phyloP scores from a whole-genome alignment of 2,329 filamentous ascomycete genomes.

The Myrmaecium sp. region DNA sequence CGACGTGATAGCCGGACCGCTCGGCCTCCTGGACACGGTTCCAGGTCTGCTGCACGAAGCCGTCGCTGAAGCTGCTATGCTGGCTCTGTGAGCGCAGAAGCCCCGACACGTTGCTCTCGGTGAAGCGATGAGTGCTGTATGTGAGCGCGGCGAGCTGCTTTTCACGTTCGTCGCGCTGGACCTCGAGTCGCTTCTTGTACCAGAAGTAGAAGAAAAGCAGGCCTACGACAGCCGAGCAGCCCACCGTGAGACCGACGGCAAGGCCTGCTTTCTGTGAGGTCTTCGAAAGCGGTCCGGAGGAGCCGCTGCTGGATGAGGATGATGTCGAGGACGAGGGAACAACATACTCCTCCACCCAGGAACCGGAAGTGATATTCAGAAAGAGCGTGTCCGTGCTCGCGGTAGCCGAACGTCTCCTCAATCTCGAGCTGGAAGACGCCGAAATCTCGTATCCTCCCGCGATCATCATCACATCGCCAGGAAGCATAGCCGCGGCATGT shows the following conservation, averaged over 20 bases:
- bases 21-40: conserved; percentile 19
- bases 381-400: conserved; percentile 34
- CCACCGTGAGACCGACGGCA: conserved; percentile 27
- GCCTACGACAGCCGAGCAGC: conserved; percentile 23
- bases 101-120: background rate
- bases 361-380: conserved; percentile 43
- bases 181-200: conserved; percentile 25
- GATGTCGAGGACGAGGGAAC: conserved; percentile 24
- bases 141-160: conserved; percentile 37
- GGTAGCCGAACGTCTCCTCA: conserved; percentile 17
- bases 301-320: conserved; percentile 6
- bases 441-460: conserved; percentile 40
- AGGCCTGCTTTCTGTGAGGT: conserved; percentile 29
- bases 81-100: conserved; percentile 1
- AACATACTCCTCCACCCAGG: conserved; percentile 44
- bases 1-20: conserved; percentile 28
- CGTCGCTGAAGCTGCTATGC: conserved; percentile 1
- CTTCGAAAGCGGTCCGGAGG: conserved; percentile 21
- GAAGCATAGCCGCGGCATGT: conserved; percentile 44
- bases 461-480: conserved; percentile 44
- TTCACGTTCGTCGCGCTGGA: conserved; percentile 29
- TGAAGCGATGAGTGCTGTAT: conserved; percentile 29
- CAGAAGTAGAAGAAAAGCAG: conserved; percentile 29
- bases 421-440: conserved; percentile 16
- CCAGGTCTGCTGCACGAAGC: conserved; percentile 3